These are phyloP conservation scores for Holtermanniella nyarrowii DNA, from an alignment of 768 basidiomycete species.

Conservation along the genomic window DNA sequence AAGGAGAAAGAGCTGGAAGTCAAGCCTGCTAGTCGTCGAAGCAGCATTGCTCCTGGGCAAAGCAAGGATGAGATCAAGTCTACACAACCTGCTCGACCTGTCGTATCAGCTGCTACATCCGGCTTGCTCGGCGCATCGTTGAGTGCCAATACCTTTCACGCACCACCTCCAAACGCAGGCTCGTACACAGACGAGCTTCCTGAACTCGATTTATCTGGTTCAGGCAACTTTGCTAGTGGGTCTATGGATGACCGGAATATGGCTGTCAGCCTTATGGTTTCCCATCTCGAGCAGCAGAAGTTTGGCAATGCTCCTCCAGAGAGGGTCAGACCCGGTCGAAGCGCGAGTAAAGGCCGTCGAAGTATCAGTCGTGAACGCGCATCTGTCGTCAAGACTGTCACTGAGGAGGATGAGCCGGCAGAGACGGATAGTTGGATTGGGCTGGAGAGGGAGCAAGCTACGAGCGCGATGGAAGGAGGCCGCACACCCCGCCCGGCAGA, in stretches of 20 bases:
- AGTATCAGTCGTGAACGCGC: background rate
- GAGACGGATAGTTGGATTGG: slow-evolving; percentile 34
- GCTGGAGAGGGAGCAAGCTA: slow-evolving; percentile 1
- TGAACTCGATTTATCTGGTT: background rate
- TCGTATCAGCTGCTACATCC: slow-evolving; percentile 3
- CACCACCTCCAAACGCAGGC: slow-evolving; percentile 6
- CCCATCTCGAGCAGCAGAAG: slow-evolving; percentile 1
- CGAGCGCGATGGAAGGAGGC: slow-evolving; percentile 9
- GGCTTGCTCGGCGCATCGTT: slow-evolving; percentile 30
- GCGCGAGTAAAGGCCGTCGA: background rate
- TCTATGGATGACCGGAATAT: background rate
- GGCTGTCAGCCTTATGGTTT: slow-evolving; percentile 1
- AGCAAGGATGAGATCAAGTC: slow-evolving; percentile 2
- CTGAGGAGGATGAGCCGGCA: slow-evolving; percentile 3
- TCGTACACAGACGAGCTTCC: background rate
- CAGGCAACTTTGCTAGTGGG: background rate
- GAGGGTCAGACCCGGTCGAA: background rate
- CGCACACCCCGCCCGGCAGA: slow-evolving; percentile 19
- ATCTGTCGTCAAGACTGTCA: slow-evolving; percentile 4
- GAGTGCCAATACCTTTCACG: slow-evolving; percentile 19
- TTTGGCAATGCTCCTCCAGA: background rate
- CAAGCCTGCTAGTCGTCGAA: slow-evolving; percentile 6
- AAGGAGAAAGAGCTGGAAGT: slow-evolving; percentile 2
- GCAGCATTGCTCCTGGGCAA: background rate
- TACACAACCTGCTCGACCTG: slow-evolving; percentile 3